Base-by-base conservation (phyloP, 2,329 filamentous ascomycete species). In the Neonectria punicea region DNA sequence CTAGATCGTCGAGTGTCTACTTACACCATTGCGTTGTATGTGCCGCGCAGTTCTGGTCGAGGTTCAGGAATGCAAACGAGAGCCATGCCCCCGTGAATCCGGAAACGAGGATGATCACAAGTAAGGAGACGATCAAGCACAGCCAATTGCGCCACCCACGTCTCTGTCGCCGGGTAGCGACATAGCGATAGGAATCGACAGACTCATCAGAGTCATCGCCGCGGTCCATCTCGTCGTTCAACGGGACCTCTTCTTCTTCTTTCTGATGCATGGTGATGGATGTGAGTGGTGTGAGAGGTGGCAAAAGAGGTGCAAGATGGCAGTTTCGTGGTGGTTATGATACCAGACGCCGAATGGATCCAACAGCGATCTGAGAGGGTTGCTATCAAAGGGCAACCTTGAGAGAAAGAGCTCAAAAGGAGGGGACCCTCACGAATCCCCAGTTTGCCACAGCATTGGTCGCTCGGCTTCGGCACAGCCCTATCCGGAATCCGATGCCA, bases 1-100 rank as follows among this genome's bases (percentile, higher is more conserved):
- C 16, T 5, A 3, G 20, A n/a, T 9, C 47, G 14, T 16, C 5
- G 14, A 39, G 5, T 25, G 6, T 8, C 5, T 2, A 74, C 79
- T 73, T 73, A 80, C 79, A 81, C 73, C 78, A 80, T 36, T 77
- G 73, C n/a, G 76, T 69, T 7, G 80, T 81, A 18, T 80, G 75
- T 1, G 69, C 39, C 39, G 70, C 71, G 32, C 71, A 73, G 4
- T 67, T 71, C 28, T 70, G 66, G 32, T 73, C 71, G 18, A 73
- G 59, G 46, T 73, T 67, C 5, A 72, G 36, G 32, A 63, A 68
- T 13, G 58, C 53, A 53, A 71, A 69, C 1, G 71, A 69, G 47
- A 73, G 58, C 66, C 68, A 73, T 9, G 71, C 71, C 14, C 71
- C 71, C 0, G 49, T n/a, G 1, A 68, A 39, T 0, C 53, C 71